Evolutionary conservation across 495 filamentous ascomycete species (phyloP), one percentile per base, ranked within the genome.

Genomic region (Annulohypoxylon maeteangense): DNA sequence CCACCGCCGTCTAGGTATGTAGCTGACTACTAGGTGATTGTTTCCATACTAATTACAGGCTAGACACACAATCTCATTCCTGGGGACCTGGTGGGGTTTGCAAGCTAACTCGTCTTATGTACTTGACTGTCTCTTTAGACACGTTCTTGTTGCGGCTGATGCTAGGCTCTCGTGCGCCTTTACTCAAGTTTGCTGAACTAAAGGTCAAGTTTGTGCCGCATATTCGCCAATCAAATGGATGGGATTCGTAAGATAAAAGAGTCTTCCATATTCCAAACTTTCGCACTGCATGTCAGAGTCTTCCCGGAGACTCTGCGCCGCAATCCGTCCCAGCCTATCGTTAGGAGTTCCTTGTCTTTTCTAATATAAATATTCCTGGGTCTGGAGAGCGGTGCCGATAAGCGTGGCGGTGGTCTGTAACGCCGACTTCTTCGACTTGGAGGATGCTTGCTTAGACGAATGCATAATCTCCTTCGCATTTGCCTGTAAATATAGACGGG

Each of bases 401-500:
- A 10, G 0, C 0, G 31, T 47, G 1, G 50, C 34, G 1, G 29
- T n/a, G 16, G 1, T 16, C 6, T 51, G 48, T n/a, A 62, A 57
- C 1, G 7, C 18, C 1, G 23, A 2, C 8, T 10, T 40, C 25
- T 32, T 62, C 7, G 47, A 27, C 7, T 54, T 56, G 6, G 42
- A 62, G 11, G 50, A n/a, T n/a, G 32, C 56, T 11, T 48, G n/a
- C 40, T 53, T 62, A 12, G 20, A 31, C 20, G 45, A 47, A 22
- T 31, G 22, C 4, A 57, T 12, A 10, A 73, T 58, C 4, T 65
- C 65, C 12, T 51, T 57, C 22, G 61, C 56, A 29, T 73, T 73
- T 7, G 55, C 48, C 12, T 12, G 42, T 1, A 73, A 3, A 27
- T 68, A 66, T 6, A 66, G 16, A 7, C 31, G 61, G 8, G 34